phyloP scores from a whole-genome alignment of 495 filamentous ascomycete species.

The Hypoxylon subgilvum region DNA sequence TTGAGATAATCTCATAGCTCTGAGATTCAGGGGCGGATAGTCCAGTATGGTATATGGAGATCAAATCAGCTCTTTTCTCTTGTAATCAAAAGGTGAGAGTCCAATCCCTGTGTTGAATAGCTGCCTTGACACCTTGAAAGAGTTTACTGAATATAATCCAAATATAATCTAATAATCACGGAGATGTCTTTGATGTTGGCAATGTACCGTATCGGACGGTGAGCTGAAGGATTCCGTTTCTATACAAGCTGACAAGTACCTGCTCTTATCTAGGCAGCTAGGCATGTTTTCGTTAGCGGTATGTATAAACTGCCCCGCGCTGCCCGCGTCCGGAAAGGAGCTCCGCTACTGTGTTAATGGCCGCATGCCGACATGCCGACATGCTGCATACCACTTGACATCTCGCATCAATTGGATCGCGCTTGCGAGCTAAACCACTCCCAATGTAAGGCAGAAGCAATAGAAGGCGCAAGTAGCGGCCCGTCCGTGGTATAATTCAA shows the following conservation, averaged over 20 bases:
- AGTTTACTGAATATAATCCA: background rate
- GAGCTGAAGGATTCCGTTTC: no score
- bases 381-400: conserved; percentile 8
- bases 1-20: background rate
- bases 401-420: background rate
- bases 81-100: background rate
- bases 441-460: background rate
- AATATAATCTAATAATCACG: no score
- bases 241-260: no score
- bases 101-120: background rate
- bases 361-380: conserved; percentile 23
- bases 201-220: conserved; percentile 15
- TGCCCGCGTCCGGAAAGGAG: conserved; percentile 21
- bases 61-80: background rate
- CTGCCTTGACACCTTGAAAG: background rate
- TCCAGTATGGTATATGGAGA: background rate
- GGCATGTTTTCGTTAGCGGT: no score
- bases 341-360: conserved; percentile 4
- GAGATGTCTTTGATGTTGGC: no score
- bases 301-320: conserved; percentile 13
- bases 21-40: background rate
- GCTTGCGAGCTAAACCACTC: conserved; percentile 17
- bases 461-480: no score
- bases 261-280: background rate
- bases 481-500: no score